Conservation (phyloP, 192 early-diverging fungal species). For the Backusella circina region DNA sequence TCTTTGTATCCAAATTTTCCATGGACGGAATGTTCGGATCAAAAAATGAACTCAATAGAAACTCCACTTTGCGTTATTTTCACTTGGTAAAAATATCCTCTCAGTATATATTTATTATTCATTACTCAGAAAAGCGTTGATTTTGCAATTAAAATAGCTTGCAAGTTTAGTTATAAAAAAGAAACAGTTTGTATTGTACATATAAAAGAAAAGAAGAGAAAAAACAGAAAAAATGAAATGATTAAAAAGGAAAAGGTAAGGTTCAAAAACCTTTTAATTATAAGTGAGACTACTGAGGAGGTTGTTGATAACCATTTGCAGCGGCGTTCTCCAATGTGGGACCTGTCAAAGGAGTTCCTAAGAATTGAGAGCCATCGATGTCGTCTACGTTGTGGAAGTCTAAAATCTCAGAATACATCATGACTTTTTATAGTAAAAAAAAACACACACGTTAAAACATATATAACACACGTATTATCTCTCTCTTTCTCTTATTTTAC, state of each 20-base stretch:
- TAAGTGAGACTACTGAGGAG: not conserved
- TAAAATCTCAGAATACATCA: constrained; percentile 85
- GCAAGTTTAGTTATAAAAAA: not conserved
- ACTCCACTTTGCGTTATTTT: not conserved
- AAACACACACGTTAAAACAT: not conserved
- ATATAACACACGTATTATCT: not conserved
- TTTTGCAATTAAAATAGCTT: not conserved
- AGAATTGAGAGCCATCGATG: constrained; percentile 36
- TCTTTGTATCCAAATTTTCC: not conserved
- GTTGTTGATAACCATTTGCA: not conserved
- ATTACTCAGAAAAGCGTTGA: not conserved
- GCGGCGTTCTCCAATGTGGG: constrained; percentile 7
- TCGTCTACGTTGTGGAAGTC: constrained; percentile 64
- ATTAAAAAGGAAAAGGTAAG: not conserved
- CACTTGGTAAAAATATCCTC: not conserved
- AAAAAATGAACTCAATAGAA: not conserved
- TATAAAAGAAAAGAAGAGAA: not conserved
- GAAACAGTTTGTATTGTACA: not conserved
- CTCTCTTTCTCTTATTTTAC: constrained; percentile 5
- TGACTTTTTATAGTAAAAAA: constrained; percentile 38
- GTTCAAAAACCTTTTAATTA: not conserved
- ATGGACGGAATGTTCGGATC: not conserved
- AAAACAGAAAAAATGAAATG: not conserved
- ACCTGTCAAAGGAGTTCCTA: constrained; percentile 38
- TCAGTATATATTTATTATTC: not conserved